Base-by-base conservation (phyloP, 163 green algal genomes). In the Coccomyxa subellipsoidea region DNA sequence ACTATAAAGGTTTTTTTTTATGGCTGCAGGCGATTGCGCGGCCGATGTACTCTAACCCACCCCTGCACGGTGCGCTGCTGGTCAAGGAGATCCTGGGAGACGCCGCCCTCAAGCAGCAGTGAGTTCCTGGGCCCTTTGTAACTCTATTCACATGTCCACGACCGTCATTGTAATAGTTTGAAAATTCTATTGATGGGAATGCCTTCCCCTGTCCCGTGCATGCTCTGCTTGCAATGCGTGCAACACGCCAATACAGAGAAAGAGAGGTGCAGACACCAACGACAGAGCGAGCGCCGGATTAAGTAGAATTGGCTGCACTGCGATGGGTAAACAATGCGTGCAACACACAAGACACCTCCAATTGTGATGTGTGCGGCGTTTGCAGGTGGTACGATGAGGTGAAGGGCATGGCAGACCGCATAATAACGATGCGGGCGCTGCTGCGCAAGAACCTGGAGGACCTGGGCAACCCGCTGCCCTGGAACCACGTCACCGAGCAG, bases 41-140 rank as follows among this genome's bases (percentile, higher is more conserved):
- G 12, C 87, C 93, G 25, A 96, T 96, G 90, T 98, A 98, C 93
- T 93, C 83, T 85, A 97, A 96, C 85, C 94, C 94, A 0, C 94
- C 94, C 2, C 85, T 92, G 69, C 93, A 97, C 76, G 94, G 94
- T 8, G 89, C 92, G 3, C 83, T 88, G 38, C 82, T 96, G 38
- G 92, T 94, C 47, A 85, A 83, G 71, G 91, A 88, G 75, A 92
- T 98, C 81, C 87, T 98, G 71, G 80, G 84, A 31, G 86, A 96
- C 81, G n/a, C 31, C 15, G 66, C 8, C 66, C 66, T 73, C 66
- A 73, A 73, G 66, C 66, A 73, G 66, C 66, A 73, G 66, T 73
- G 32, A 34, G 66, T 36, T n/a, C 27, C 66, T 12, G n/a, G 47
- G 12, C 47, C 47, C 47, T 66, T n/a, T n/a, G n/a, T n/a, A n/a